Conservation (phyloP, 208 protist species). For the Trypanosoma conorhini region DNA sequence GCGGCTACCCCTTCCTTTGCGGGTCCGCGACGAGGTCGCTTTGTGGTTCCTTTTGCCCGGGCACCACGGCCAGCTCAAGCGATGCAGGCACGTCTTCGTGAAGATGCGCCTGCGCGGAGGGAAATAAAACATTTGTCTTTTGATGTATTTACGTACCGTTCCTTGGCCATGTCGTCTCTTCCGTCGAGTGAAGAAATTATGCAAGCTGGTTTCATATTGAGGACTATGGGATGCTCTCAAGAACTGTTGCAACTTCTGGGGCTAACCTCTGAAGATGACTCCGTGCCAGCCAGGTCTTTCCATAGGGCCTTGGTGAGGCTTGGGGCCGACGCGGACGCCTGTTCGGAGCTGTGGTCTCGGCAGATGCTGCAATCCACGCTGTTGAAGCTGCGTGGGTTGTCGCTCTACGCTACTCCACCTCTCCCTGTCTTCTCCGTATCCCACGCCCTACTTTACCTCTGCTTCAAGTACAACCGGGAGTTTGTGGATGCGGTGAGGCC, state of each 20-base stretch:
- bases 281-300: slow-evolving; percentile 35
- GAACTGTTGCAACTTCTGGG: slow-evolving; percentile 22
- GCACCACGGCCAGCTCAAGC: not conserved
- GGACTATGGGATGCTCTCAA: slow-evolving; percentile 15
- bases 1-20: not conserved
- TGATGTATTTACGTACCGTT: slow-evolving; percentile 23
- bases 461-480: slow-evolving; percentile 80
- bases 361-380: slow-evolving; percentile 52
- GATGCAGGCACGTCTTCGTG: not conserved
- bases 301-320: slow-evolving; percentile 46
- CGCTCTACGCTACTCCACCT: slow-evolving; percentile 10
- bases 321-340: slow-evolving; percentile 37
- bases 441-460: slow-evolving; percentile 40
- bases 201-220: slow-evolving; percentile 25
- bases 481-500: slow-evolving; percentile 64
- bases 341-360: slow-evolving; percentile 51
- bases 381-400: slow-evolving; percentile 32
- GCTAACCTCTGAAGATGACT: slow-evolving; percentile 6
- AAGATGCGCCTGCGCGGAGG: not conserved
- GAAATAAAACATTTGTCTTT: slow-evolving; percentile 9
- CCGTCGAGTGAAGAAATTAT: slow-evolving; percentile 25
- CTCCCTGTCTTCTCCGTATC: slow-evolving; percentile 23
- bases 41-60: slow-evolving; percentile 25
- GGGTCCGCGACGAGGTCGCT: not conserved
- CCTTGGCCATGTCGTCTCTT: slow-evolving; percentile 16